Percentiles rank a stretch among this genome's conserved stretches.
Evolutionary conservation across 148 eudicot species (phyloP).

Genomic region (Vaccinium macrocarpon): DNA sequence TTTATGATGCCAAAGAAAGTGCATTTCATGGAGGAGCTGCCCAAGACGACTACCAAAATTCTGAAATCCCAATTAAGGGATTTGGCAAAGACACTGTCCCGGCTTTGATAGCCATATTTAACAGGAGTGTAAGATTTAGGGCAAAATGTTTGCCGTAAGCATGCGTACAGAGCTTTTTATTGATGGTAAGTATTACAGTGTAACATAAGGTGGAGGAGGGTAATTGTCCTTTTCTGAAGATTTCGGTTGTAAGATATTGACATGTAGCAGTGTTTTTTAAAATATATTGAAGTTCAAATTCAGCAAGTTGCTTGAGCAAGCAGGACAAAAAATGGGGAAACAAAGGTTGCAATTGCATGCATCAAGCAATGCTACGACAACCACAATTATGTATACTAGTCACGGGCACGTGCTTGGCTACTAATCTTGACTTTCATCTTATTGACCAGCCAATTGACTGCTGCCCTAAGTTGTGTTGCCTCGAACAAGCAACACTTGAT

Average conservation of each 20-base stretch:
- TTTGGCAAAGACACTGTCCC: slow-evolving; percentile 46
- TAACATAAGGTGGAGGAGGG: background rate
- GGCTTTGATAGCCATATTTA: slow-evolving; percentile 21
- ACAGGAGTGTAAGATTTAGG: background rate
- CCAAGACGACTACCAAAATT: slow-evolving; percentile 54
- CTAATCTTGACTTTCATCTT: no score
- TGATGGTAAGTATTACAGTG: background rate
- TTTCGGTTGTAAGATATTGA: background rate
- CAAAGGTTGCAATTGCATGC: no score
- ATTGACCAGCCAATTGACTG: no score
- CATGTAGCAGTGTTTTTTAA: background rate
- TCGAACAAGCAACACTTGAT: no score
- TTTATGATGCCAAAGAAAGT: slow-evolving; percentile 81
- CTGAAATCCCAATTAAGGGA: slow-evolving; percentile 53
- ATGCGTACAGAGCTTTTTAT: background rate
- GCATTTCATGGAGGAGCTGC: slow-evolving; percentile 50
- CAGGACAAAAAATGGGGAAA: no score
- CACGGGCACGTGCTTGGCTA: no score
- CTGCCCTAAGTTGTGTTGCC: no score
- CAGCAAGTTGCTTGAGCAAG: background rate
- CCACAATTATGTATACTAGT: background rate
- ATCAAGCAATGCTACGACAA: background rate
- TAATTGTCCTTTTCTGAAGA: background rate
- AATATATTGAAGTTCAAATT: background rate
- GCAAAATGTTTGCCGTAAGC: background rate